A percentile compares a stretch with the other conserved stretches of the same genome.
Evolutionary conservation across 192 early-diverging fungal genomes (phyloP).

Genomic region (Jimgerdemannia flammicorona): DNA sequence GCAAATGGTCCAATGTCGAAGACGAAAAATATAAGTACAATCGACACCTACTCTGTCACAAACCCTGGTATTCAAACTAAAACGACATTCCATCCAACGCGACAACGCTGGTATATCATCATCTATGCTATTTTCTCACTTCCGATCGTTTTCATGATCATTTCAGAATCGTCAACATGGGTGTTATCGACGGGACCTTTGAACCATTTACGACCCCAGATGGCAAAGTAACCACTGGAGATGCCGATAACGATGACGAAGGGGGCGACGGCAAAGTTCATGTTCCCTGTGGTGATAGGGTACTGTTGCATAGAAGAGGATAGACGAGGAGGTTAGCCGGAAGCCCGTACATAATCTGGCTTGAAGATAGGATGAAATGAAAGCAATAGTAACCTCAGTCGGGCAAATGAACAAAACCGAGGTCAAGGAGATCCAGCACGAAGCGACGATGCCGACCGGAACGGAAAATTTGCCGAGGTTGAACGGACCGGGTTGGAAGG

Average conservation of each 20-base stretch:
- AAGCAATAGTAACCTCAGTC: constrained; percentile 1
- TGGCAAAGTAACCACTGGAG: constrained; percentile 37
- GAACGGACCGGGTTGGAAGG: constrained; percentile 48
- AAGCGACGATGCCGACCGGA: constrained; percentile 32
- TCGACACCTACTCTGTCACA: no score
- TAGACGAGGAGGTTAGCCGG: neutral
- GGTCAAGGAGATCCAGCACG: constrained; percentile 44
- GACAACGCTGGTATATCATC: no score
- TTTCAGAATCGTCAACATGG: constrained; percentile 9
- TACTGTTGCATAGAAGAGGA: constrained; percentile 23
- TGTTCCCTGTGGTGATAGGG: constrained; percentile 39
- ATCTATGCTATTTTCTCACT: neutral
- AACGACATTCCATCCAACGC: neutral
- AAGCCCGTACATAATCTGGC: no score
- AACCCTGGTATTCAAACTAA: neutral
- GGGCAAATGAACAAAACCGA: constrained; percentile 44
- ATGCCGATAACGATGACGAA: constrained; percentile 38
- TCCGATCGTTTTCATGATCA: neutral
- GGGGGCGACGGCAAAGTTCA: constrained; percentile 41
- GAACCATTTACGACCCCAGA: constrained; percentile 55
- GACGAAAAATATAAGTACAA: no score
- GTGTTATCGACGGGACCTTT: constrained; percentile 28
- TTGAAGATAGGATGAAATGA: neutral
- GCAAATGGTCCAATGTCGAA: no score
- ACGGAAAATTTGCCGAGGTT: constrained; percentile 41